Conservation (phyloP, 2,329 filamentous ascomycete genomes). For the Fusarium sp. region DNA sequence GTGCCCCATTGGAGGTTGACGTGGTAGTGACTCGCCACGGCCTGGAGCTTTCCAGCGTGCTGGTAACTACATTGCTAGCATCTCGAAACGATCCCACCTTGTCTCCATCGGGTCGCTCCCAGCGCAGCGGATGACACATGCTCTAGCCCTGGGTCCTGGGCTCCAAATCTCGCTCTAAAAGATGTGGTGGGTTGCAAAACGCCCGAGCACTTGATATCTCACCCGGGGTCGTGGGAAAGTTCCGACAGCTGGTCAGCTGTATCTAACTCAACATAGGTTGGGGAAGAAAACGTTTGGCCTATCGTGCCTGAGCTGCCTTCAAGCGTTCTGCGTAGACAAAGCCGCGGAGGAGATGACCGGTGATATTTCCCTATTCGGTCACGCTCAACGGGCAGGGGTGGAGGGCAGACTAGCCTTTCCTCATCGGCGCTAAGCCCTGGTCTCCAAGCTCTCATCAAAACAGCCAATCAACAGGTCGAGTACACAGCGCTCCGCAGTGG, state of each 20-base stretch:
- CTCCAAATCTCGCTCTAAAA: constrained; percentile 12
- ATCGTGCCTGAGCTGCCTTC: background rate
- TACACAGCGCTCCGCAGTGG: constrained; percentile 14
- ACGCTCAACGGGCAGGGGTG: constrained; percentile 17
- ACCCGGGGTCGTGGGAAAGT: background rate
- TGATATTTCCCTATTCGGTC: constrained; percentile 21
- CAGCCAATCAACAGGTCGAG: constrained; percentile 34
- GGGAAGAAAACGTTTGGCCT: background rate
- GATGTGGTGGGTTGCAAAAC: constrained; percentile 1
- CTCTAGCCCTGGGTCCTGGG: constrained; percentile 16
- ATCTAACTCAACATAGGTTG: background rate
- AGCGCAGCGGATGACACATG: constrained; percentile 14
- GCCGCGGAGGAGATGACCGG: constrained; percentile 23
- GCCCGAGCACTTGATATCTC: background rate
- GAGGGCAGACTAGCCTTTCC: constrained; percentile 26
- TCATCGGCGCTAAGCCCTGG: constrained; percentile 36
- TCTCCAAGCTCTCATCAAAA: constrained; percentile 7
- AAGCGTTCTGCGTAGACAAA: background rate
- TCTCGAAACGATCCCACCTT: constrained; percentile 26
- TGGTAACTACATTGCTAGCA: constrained; percentile 45
- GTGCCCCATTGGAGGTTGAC: constrained; percentile 24
- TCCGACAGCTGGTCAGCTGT: background rate
- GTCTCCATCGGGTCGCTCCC: constrained; percentile 35
- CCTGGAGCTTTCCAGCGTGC: constrained; percentile 43
- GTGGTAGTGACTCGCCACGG: constrained; percentile 31